Evolutionary conservation across 2,329 filamentous ascomycete genomes (phyloP), one percentile per base, ranked within the genome.

Genomic region (Penicillium sclerotiorum): DNA sequence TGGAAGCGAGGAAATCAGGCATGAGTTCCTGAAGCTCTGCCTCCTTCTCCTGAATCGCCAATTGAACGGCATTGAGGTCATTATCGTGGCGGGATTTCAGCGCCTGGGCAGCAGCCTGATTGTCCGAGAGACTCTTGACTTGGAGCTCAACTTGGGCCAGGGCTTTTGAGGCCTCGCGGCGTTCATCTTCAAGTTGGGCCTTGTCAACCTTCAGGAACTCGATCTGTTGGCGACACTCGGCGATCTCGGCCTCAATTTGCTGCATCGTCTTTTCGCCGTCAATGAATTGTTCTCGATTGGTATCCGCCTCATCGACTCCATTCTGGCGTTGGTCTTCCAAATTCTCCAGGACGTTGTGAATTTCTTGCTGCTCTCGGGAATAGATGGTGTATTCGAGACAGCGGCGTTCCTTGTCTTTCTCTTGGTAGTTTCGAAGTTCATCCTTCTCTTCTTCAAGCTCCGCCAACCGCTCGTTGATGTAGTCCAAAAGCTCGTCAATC

Each of bases 371-470:
- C 64, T 96, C 90, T 54, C 90, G 87, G 60, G 94, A 87, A 71
- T 96, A 91, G 63, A 96, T 92, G 1, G 92, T 94, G 67, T 97
- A 97, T 70, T 97, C 90, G 38, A 99, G 79, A 68, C 92, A 96
- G 57, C 92, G 82, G 51, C 91, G 85, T 71, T 99, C 92, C 50
- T 89, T 86, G 63, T 99, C 94, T 69, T 95, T 96, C 53, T 96
- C 91, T 70, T 97, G 94, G 67, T 92, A 99, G 7, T 87, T 91
- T 38, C 91, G 85, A 32, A 99, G 79, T 71, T 99, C 95, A 65
- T 96, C 91, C 70, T 97, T 97, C 72, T 99, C 94, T 68, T 96
- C 92, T 70, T 99, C 94, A 0, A 99, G 79, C 71, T 99, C 94
- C 32, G 78, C 80, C 46, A 99, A 78, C 45, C 94, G 86, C 64